phyloP scores from a whole-genome alignment of 2,329 filamentous ascomycete species.

The Metarhizium guizhouense region DNA sequence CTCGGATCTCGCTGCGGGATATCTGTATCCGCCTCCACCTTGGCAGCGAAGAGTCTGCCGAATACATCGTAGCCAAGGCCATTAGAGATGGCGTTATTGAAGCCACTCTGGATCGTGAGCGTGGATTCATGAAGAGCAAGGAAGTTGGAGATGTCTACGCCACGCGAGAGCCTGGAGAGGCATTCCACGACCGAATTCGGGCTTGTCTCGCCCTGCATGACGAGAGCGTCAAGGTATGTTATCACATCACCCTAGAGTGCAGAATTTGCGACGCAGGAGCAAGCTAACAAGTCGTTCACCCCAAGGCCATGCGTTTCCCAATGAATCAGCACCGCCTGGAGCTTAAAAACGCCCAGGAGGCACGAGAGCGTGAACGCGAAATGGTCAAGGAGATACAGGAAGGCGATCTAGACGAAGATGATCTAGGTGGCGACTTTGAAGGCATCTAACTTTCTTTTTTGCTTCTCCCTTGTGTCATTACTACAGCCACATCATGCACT shows the following conservation, averaged over 20 bases:
- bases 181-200: constrained; percentile 92
- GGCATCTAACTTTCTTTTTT: constrained; percentile 58
- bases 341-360: constrained; percentile 96
- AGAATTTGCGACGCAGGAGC: not conserved
- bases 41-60: constrained; percentile 91
- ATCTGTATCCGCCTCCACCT: constrained; percentile 93
- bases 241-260: not conserved
- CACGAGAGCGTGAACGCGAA: constrained; percentile 91
- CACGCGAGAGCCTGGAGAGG: constrained; percentile 89
- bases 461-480: constrained; percentile 7
- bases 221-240: constrained; percentile 86
- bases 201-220: constrained; percentile 90
- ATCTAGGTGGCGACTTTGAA: constrained; percentile 91
- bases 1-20: constrained; percentile 89
- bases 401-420: constrained; percentile 92
- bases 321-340: constrained; percentile 99
- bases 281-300: constrained; percentile 10
- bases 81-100: constrained; percentile 97
- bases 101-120: constrained; percentile 86
- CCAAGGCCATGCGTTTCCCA: constrained; percentile 90
- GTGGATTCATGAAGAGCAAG: constrained; percentile 97
- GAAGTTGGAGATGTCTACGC: constrained; percentile 93
- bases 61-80: constrained; percentile 98
- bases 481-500: constrained; percentile 5
- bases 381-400: constrained; percentile 99